Percentiles rank a stretch among this genome's conserved stretches.
Evolutionary conservation across 148 eudicot species (phyloP).

Genomic region (Chenopodium suecicum): DNA sequence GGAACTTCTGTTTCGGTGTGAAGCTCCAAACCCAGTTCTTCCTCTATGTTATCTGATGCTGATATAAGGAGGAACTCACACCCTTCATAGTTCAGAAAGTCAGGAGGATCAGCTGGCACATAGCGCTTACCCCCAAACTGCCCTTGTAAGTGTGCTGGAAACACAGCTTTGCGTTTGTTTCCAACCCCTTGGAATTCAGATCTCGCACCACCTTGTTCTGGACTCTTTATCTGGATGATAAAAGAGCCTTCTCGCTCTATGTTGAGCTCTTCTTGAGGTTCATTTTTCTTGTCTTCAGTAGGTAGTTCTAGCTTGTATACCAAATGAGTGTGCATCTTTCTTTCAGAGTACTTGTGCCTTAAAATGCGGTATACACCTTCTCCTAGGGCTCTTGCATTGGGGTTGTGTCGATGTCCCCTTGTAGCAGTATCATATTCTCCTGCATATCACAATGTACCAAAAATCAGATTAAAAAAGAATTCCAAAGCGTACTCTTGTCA

Average conservation of each 20-base stretch:
- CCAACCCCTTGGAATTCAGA: slow-evolving; percentile 47
- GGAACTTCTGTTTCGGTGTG: slow-evolving; percentile 33
- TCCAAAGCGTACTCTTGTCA: no score
- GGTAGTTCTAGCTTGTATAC: slow-evolving; percentile 79
- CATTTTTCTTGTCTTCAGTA: slow-evolving; percentile 28
- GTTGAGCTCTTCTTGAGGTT: slow-evolving; percentile 51
- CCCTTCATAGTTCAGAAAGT: slow-evolving; percentile 82
- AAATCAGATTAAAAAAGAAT: not conserved
- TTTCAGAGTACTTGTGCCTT: slow-evolving; percentile 42
- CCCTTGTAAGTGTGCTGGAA: slow-evolving; percentile 66
- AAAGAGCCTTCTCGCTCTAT: slow-evolving; percentile 63
- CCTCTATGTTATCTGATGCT: slow-evolving; percentile 62
- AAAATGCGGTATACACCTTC: slow-evolving; percentile 75
- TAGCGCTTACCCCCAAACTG: slow-evolving; percentile 43
- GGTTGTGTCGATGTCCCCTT: slow-evolving; percentile 55
- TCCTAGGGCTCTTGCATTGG: slow-evolving; percentile 58
- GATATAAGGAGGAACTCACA: slow-evolving; percentile 68
- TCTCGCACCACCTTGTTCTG: slow-evolving; percentile 31
- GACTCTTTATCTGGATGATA: slow-evolving; percentile 71
- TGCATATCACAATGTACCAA: slow-evolving; percentile 2
- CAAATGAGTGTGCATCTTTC: slow-evolving; percentile 59
- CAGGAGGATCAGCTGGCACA: slow-evolving; percentile 62
- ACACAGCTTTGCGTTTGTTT: slow-evolving; percentile 61
- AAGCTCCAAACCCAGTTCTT: slow-evolving; percentile 67
- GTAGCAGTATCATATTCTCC: slow-evolving; percentile 69